Evolutionary conservation across 75 land plant species (phyloP), one percentile per base, ranked within the genome.

Genomic region (Pinus taeda): DNA sequence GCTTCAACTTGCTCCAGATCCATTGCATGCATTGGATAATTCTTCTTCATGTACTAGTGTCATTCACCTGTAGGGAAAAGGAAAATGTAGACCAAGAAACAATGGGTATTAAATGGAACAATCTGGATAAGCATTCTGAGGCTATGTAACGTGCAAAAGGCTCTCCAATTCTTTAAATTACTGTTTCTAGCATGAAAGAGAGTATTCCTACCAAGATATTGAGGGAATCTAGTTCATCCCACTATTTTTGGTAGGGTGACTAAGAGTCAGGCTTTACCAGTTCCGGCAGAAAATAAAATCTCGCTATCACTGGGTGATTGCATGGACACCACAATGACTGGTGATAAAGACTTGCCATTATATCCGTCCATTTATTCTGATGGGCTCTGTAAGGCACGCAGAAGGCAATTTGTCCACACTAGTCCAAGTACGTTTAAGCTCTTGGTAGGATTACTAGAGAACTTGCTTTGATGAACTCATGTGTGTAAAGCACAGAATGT

Each of bases 1-100:
- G 57, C 93, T 97, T 64, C 98, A 97, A 78, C 93, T 97, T 78
- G 99, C 96, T 72, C 99, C 98, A 57, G 98, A 97, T 79, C 92
- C 90, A 57, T 88, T 92, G 62, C 90, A 88, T 76, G 77, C 84
- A 71, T 82, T 87, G 42, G 89, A 86, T 33, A 85, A 81, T 79
- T 95, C 92, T 30, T 92, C 92, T 64, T 82, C 85, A 3, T 87
- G 87, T 4, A 79, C 90, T 14, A 96, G 88, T 83, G 79, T 82
- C 55, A 83, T 81, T 77, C 93, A 80, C 95, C 95, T n/a, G 26
- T 79, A 66, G 70, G 96, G 49, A 42, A 42, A 69, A 39, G 18
- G 53, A 39, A 69, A 69, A 42, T 8, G 24, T 20, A 2, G 49
- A 42, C 20, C 21, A 9, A 8, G 72, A 69, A 69, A 45, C 22